These are phyloP conservation scores for Clitoria ternatea DNA, from an alignment of 306 rosid genomes.

Conservation along the genomic window DNA sequence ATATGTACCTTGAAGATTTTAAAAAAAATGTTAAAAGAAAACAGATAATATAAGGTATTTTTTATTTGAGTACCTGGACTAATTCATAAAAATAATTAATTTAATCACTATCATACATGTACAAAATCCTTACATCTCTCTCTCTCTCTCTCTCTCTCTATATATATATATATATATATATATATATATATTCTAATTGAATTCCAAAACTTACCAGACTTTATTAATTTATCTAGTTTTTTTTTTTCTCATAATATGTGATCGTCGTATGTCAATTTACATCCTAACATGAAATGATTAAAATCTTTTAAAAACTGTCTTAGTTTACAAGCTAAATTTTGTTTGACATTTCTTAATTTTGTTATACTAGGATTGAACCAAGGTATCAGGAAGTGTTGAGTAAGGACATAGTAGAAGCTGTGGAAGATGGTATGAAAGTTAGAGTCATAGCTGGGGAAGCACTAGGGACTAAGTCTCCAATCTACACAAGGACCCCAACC, in stretches of 20 bases:
- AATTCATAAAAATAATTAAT: no score
- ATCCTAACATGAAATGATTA: background rate
- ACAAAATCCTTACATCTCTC: no score
- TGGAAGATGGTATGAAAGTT: constrained; percentile 59
- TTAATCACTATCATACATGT: no score
- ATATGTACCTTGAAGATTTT: no score
- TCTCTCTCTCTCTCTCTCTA: no score
- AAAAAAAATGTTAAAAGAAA: no score
- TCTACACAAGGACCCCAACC: constrained; percentile 74
- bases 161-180: no score
- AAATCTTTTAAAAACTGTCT: background rate
- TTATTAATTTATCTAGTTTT: background rate
- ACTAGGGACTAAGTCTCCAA: constrained; percentile 64
- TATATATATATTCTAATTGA: no score
- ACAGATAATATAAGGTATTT: no score
- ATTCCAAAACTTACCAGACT: no score
- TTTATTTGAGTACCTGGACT: no score
- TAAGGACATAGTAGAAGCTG: constrained; percentile 55
- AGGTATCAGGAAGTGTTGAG: constrained; percentile 67
- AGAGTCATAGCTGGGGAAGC: constrained; percentile 79
- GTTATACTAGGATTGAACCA: constrained; percentile 60
- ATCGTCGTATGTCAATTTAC: background rate
- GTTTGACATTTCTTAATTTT: background rate
- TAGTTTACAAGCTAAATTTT: background rate
- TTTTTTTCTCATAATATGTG: background rate